Base-by-base conservation (phyloP, 768 basidiomycete genomes). In the Imleria badia region DNA sequence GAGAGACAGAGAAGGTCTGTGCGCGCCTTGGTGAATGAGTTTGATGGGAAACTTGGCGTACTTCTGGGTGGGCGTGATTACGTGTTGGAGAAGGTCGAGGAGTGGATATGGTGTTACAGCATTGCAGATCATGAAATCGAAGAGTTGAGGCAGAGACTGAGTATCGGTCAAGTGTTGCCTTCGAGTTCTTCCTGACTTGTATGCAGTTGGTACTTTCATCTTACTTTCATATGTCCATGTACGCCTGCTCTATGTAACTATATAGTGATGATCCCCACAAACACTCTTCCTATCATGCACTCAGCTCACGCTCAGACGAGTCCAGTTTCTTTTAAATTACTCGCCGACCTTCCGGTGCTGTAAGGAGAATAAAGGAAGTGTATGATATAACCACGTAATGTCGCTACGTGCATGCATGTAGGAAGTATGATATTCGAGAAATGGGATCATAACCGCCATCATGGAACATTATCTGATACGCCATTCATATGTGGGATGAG, bases 1-100 rank as follows among this genome's bases (percentile, higher is more conserved):
- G 45, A 59, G 26, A 14, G 3, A 10, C 39, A 45, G 10, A 54
- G 44, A 31, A 22, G 9, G 29, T 1, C 13, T 8, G 61, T 62
- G 13, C 52, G 48, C 13, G 3, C 13, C 3, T 3, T 15, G 13
- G 35, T 59, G 17, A 34, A 54, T 4, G 40, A 0, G 14, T 62
- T 63, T 19, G 46, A 59, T 20, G 45, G 35, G n/a, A 39, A 2
- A 7, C 45, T 13, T 1, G 46, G 60, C 5, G 23, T 60, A 1
- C 26, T 48, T 20, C 43, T 47, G 2, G 54, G 60, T 8, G 48
- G 51, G 5, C 49, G 56, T 6, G 56, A 63, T 31, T 5, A 20
- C 14, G 60, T 59, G 19, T 11, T 62, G 31, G 52, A 63, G 7
- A 35, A 43, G 52, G 45, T 63, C 9, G 61, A 62, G 38, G 29